Percentiles rank a stretch among this genome's conserved stretches.
These are phyloP conservation scores for Globisporangium solare DNA, from an alignment of 352 stramenopile species.

Conservation along the genomic window DNA sequence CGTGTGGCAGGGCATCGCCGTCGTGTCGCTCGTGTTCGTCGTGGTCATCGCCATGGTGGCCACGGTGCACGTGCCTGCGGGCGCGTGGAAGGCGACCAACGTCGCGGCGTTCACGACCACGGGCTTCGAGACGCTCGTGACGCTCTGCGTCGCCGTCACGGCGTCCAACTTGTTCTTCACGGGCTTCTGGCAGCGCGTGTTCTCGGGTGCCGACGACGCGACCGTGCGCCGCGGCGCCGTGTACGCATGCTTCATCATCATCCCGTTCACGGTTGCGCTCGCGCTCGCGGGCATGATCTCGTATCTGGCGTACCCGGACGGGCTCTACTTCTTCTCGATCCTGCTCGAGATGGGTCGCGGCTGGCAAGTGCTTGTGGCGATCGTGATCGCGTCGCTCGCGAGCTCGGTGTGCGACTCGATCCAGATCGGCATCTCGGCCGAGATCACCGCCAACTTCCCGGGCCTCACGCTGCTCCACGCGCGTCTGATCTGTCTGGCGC, in stretches of 20 bases:
- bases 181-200: slow-evolving; percentile 78
- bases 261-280: slow-evolving; percentile 67
- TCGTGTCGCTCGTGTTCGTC: slow-evolving; percentile 48
- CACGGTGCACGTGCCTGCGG: slow-evolving; percentile 40
- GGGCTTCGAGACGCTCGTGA: slow-evolving; percentile 73
- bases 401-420: slow-evolving; percentile 65
- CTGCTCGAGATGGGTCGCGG: slow-evolving; percentile 60
- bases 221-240: slow-evolving; percentile 44
- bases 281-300: slow-evolving; percentile 70
- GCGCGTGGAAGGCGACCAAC: slow-evolving; percentile 46
- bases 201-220: slow-evolving; percentile 45
- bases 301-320: slow-evolving; percentile 53
- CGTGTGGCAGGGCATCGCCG: slow-evolving; percentile 65
- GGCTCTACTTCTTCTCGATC: slow-evolving; percentile 65
- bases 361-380: slow-evolving; percentile 64
- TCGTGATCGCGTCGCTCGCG: slow-evolving; percentile 67
- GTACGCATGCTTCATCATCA: slow-evolving; percentile 43
- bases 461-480: slow-evolving; percentile 45
- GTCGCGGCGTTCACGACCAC: slow-evolving; percentile 54
- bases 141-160: slow-evolving; percentile 57
- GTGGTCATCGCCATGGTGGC: slow-evolving; percentile 65
- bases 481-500: slow-evolving; percentile 55
- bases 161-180: slow-evolving; percentile 76
- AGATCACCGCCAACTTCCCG: slow-evolving; percentile 72
- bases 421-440: slow-evolving; percentile 66